phyloP scores from a whole-genome alignment of 768 basidiomycete species.

The Mrakia blollopis region DNA sequence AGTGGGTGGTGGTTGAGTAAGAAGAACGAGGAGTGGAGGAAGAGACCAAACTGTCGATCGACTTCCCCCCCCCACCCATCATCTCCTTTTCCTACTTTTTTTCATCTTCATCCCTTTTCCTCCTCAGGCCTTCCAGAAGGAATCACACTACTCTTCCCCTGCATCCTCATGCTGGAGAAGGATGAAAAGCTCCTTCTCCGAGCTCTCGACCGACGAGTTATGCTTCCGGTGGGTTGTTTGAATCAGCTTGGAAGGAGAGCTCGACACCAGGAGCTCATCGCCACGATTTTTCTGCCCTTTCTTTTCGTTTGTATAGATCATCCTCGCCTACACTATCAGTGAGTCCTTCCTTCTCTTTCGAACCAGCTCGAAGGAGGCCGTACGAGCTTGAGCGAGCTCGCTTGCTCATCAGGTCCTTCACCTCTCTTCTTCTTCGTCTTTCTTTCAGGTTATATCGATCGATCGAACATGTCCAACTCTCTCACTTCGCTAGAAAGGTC shows the following conservation, averaged over 20 bases:
- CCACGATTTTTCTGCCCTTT: not conserved
- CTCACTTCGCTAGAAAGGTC: constrained; percentile 31
- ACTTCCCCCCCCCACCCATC: not conserved
- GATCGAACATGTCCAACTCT: constrained; percentile 28
- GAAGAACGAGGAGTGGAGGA: not conserved
- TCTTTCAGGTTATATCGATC: constrained; percentile 25
- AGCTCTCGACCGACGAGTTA: constrained; percentile 22
- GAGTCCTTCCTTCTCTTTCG: not conserved
- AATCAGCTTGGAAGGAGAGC: not conserved
- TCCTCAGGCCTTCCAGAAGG: not conserved
- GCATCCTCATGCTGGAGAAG: constrained; percentile 14
- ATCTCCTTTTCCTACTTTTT: no score
- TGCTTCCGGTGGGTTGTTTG: not conserved
- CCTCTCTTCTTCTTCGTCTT: not conserved
- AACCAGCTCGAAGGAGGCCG: not conserved
- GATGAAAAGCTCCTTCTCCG: constrained; percentile 9
- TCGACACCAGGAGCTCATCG: not conserved
- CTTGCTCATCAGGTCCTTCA: not conserved
- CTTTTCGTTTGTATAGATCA: constrained; percentile 3
- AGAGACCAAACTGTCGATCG: not conserved
- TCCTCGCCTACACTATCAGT: constrained; percentile 28
- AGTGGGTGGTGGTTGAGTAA: not conserved
- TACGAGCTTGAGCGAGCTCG: not conserved
- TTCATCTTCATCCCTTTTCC: no score
- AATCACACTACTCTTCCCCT: no score